These are phyloP conservation scores for Onygena corvina DNA, from an alignment of 2,329 filamentous ascomycete genomes.

Conservation along the genomic window DNA sequence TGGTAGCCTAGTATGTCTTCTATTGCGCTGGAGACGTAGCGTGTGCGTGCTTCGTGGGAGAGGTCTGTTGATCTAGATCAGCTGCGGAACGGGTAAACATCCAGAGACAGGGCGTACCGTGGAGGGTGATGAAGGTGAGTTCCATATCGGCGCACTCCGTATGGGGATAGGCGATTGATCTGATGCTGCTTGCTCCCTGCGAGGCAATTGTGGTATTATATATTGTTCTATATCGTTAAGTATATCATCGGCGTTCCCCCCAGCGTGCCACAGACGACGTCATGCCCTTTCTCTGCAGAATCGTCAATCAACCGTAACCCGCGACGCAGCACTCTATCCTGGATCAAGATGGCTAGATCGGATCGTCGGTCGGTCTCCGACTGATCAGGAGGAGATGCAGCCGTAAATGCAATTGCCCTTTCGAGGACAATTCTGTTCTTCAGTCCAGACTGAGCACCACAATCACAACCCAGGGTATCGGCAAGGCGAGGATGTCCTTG, in stretches of 20 bases:
- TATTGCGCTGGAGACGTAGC: constrained; percentile 75
- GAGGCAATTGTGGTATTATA: no score
- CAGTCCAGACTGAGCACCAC: no score
- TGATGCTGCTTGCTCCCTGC: no score
- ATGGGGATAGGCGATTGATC: no score
- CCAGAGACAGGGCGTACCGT: constrained; percentile 52
- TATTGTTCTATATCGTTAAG: no score
- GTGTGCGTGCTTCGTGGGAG: constrained; percentile 60
- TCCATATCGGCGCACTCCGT: no score
- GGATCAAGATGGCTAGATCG: background rate
- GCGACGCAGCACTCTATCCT: background rate
- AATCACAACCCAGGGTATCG: no score
- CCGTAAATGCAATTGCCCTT: no score
- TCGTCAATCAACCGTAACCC: background rate
- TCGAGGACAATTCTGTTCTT: no score
- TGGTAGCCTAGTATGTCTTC: constrained; percentile 70
- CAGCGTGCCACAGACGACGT: constrained; percentile 1
- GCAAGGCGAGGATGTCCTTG: no score
- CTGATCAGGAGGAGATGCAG: no score
- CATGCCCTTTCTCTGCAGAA: background rate
- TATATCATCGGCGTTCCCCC: background rate
- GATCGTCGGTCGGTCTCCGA: constrained; percentile 6
- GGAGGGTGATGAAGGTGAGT: constrained; percentile 83
- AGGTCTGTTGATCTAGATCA: constrained; percentile 45
- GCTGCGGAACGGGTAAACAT: constrained; percentile 10